These are phyloP conservation scores for Zoysia matrella DNA, from an alignment of 202 grass and related monocot species.

Conservation along the genomic window DNA sequence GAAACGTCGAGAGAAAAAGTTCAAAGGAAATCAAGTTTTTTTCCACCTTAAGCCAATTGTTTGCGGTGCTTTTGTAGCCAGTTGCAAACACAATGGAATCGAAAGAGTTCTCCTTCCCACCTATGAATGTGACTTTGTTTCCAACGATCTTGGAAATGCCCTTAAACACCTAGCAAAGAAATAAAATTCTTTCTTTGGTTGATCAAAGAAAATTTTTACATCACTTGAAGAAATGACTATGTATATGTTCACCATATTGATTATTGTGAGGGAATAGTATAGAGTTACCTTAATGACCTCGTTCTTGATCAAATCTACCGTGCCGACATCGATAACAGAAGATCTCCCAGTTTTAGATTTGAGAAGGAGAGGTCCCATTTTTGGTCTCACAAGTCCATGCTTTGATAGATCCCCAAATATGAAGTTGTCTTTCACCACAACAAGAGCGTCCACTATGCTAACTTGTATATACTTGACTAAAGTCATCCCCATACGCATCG, in stretches of 20 bases:
- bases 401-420: slow-evolving; percentile 60
- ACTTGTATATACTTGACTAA: slow-evolving; percentile 25
- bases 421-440: slow-evolving; percentile 40
- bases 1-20: not conserved
- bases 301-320: slow-evolving; percentile 55
- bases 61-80: slow-evolving; percentile 30
- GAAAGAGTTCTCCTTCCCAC: not conserved
- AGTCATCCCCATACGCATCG: slow-evolving; percentile 72
- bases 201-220: not conserved
- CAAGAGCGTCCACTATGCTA: slow-evolving; percentile 51
- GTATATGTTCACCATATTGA: not conserved
- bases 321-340: slow-evolving; percentile 71
- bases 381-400: slow-evolving; percentile 63
- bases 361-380: slow-evolving; percentile 53
- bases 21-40: not conserved
- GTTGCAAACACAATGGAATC: slow-evolving; percentile 38
- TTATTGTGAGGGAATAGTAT: not conserved
- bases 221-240: not conserved
- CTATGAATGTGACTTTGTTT: not conserved
- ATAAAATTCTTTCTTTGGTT: not conserved
- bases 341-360: slow-evolving; percentile 59
- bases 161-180: not conserved
- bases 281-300: slow-evolving; percentile 58
- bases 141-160: slow-evolving; percentile 1
- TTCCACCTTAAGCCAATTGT: slow-evolving; percentile 23